phyloP scores from a whole-genome alignment of 352 stramenopile genomes.

The Phytophthora meadii region DNA sequence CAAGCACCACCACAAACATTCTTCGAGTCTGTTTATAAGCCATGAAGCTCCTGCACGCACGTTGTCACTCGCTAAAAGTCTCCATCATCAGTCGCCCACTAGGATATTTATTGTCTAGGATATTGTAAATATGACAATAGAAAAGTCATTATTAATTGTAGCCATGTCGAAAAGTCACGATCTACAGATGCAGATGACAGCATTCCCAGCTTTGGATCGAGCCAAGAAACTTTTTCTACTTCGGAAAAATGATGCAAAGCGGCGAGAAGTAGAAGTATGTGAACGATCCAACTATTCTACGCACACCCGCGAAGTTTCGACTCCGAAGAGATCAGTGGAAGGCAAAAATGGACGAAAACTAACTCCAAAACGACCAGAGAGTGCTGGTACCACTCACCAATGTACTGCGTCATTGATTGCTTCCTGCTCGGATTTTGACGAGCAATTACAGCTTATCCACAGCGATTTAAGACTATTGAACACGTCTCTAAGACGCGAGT shows the following conservation, averaged over 20 bases:
- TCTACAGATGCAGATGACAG: neutral
- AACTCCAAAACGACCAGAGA: neutral
- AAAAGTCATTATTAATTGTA: constrained; percentile 5
- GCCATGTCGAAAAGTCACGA: constrained; percentile 24
- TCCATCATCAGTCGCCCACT: constrained; percentile 27
- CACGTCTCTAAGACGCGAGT: constrained; percentile 24
- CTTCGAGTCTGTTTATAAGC: neutral
- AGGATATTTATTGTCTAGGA: too few species aligned
- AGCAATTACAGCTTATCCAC: constrained; percentile 24
- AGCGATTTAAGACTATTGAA: constrained; percentile 22
- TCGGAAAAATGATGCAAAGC: too few species aligned
- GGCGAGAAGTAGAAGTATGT: too few species aligned
- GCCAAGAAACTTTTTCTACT: too few species aligned
- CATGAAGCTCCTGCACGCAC: constrained; percentile 22
- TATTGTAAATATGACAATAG: too few species aligned
- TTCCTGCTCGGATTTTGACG: constrained; percentile 33
- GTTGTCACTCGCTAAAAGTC: constrained; percentile 24
- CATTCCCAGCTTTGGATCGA: constrained; percentile 33
- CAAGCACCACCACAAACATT: constrained; percentile 3
- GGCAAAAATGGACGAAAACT: neutral
- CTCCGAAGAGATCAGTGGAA: neutral
- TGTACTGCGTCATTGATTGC: constrained; percentile 12
- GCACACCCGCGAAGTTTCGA: too few species aligned
- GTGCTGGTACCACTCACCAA: neutral
- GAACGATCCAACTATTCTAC: too few species aligned